Conservation (phyloP, 176 grass and related monocot species). For the Pontederia crassipes region DNA sequence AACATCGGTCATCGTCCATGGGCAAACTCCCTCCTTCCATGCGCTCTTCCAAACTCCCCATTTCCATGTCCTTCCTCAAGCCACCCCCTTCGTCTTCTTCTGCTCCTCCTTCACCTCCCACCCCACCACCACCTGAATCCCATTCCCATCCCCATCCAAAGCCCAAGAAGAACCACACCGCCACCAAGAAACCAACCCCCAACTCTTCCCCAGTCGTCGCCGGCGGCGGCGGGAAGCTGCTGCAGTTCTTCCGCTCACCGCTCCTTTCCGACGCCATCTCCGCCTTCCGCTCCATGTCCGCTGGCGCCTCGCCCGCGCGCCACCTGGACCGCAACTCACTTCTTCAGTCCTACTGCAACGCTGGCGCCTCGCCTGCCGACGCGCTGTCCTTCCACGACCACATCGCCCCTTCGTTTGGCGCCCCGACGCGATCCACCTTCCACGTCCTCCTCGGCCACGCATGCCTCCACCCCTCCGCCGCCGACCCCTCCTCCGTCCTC, state of each 20-base stretch:
- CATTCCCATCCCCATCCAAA: background rate
- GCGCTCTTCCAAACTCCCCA: constrained; percentile 43
- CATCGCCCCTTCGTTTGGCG: constrained; percentile 16
- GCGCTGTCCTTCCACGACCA: constrained; percentile 25
- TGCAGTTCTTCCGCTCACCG: constrained; percentile 22
- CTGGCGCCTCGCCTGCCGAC: constrained; percentile 29
- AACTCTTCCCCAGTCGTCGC: constrained; percentile 12
- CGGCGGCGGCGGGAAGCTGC: constrained; percentile 3
- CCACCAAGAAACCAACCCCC: background rate
- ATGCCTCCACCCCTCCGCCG: constrained; percentile 17
- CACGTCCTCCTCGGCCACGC: constrained; percentile 32
- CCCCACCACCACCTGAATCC: constrained; percentile 7
- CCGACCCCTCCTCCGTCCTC: constrained; percentile 11
- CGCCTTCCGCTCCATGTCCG: constrained; percentile 19
- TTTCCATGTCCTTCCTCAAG: constrained; percentile 24
- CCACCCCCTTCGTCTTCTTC: constrained; percentile 17
- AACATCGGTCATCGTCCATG: constrained; percentile 14
- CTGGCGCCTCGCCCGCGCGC: constrained; percentile 20
- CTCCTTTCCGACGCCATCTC: constrained; percentile 33
- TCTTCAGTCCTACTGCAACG: constrained; percentile 40
- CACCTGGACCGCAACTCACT: constrained; percentile 42
- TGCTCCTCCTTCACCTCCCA: background rate
- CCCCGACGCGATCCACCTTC: constrained; percentile 25
- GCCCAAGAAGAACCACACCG: constrained; percentile 6
- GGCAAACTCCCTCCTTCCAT: constrained; percentile 46